phyloP scores from a whole-genome alignment of 2,329 filamentous ascomycete species.

The Pyricularia grisea region DNA sequence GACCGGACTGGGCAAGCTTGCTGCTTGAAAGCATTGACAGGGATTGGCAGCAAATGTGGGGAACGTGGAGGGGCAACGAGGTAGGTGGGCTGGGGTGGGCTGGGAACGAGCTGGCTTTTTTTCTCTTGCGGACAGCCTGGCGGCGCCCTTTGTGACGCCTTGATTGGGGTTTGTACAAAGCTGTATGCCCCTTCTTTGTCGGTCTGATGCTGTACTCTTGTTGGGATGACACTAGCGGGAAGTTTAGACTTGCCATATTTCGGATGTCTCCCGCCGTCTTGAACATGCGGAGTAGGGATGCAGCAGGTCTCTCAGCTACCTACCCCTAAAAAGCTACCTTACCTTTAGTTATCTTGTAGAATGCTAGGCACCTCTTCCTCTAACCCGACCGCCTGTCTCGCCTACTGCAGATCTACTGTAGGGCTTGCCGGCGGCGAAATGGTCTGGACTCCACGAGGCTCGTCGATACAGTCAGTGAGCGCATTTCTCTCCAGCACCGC shows the following conservation, averaged over 20 bases:
- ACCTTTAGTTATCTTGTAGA: no score
- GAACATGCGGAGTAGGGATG: not conserved
- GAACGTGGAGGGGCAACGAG: not conserved
- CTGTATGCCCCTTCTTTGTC: not conserved
- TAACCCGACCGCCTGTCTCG: not conserved
- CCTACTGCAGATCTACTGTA: not conserved
- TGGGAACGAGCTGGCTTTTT: not conserved
- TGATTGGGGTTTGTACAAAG: not conserved
- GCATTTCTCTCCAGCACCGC: not conserved
- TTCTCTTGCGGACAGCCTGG: not conserved
- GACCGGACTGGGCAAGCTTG: slow-evolving; percentile 2
- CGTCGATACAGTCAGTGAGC: not conserved
- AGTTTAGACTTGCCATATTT: not conserved
- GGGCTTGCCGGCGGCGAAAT: not conserved
- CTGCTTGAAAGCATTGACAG: slow-evolving; percentile 1
- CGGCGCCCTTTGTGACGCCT: slow-evolving; percentile 1
- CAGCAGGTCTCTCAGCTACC: not conserved
- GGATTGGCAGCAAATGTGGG: slow-evolving; percentile 1
- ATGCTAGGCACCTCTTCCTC: not conserved
- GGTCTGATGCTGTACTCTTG: not conserved
- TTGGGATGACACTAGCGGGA: slow-evolving; percentile 1
- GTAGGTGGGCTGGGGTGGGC: slow-evolving; percentile 1
- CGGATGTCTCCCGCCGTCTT: not conserved
- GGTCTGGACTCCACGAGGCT: not conserved
- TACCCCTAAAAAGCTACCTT: not conserved